Evolutionary conservation across 345 rosid species (phyloP), one percentile per base, ranked within the genome.

Genomic region (Eutrema japonicum): DNA sequence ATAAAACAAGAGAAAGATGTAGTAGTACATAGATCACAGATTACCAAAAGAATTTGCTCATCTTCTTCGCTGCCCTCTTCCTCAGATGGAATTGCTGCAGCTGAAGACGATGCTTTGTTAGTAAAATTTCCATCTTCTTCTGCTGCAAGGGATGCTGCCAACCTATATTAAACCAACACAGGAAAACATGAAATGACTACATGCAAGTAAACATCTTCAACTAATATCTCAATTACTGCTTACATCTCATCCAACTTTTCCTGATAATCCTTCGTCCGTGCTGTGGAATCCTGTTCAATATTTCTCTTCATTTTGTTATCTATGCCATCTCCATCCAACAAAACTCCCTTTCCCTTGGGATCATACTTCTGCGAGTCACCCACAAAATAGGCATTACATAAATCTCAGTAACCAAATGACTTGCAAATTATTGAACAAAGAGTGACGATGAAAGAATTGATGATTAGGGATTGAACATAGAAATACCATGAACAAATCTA

Each of bases 221-320:
- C 27, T 59, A 36, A 53, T 52, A 80, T 35, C 33, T 58, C 46
- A 37, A 64, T 37, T 65, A 36, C 50, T 32, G 12, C 96, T 79
- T 87, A 94, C 97, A 85, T 85, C 70, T 88, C 87, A 71, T 87
- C 92, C 69, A 79, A 77, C 76, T 84, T 88, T 72, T 81, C 84
- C 81, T 82, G 89, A 81, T 69, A 63, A 32, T 70, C 68, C 37
- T 50, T 73, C 12, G 50, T 81, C 43, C 64, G 66, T 43, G 35
- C 75, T 26, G 70, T 51, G 33, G 73, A 72, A 70, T 66, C 57
- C 40, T 37, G 77, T 70, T 70, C 59, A 7, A 48, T 36, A 81
- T 66, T 60, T 46, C 56, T 65, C 47, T 43, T 58, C 62, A 26
- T 71, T 22, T 27, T 5, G 33, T 68, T 64, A 55, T 57, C 58